Evolutionary conservation across 345 rosid genomes (phyloP), one percentile per base, ranked within the genome.

Genomic region (Acer negundo): DNA sequence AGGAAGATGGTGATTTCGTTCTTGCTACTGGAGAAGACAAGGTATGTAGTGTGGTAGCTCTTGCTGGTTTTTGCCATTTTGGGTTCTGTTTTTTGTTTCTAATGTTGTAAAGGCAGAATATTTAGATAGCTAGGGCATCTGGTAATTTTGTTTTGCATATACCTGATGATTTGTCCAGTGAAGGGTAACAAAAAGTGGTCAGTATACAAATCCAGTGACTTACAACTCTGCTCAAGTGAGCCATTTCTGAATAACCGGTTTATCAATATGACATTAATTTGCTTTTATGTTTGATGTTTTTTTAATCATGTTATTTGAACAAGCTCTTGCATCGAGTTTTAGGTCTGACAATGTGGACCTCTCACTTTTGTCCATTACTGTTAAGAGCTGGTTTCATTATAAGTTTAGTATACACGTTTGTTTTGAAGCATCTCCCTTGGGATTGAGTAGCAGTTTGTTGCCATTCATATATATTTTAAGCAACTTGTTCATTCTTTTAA

Each of bases 1-100:
- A 94, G 99, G 99, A 92, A 83, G 99, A 96, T 91, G 91, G 88
- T 46, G 99, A 94, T 80, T 96, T 90, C 84, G 76, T 87, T 86
- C 80, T 89, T 67, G 86, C 88, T 80, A 78, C 81, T 38, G 97
- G 87, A 68, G 98, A 94, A 66, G 99, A 94, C 64, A 91, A 92
- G 93, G 97, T 96, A 83, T 71, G 80, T 23, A 70, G 69, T 76
- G 55, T 78, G 72, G 80, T 77, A 58, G 78, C 75, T 80, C 78
- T 61, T 72, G 62, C 72, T 31, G 56, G 16, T 13, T 75, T 55
- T 6, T 55, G 40, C 53, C 64, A 64, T 72, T 61, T 55, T 69
- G 24, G 28, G 24, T 76, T 28, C 72, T 70, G 15, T 7, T 72
- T 77, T 23, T 20, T 20, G 49, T 70, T 59, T 22, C 35, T 24